phyloP scores from a whole-genome alignment of 139 green algal species.

The Desmodesmus armatus region DNA sequence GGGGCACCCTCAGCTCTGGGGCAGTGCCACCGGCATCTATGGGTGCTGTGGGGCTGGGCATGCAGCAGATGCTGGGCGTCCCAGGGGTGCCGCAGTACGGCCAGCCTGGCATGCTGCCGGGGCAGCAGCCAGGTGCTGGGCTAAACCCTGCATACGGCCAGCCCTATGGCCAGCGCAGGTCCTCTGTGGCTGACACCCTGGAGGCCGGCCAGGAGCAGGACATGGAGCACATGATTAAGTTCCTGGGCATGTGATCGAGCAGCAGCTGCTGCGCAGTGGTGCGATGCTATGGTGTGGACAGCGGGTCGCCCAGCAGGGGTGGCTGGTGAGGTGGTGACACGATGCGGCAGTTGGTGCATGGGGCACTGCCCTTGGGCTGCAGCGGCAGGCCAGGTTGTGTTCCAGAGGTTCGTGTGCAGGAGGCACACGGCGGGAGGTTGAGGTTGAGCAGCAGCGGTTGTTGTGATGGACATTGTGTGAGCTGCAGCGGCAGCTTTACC shows the following conservation, averaged over 20 bases:
- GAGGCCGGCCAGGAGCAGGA: constrained; percentile 31
- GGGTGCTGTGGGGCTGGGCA: background rate
- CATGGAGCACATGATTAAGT: constrained; percentile 23
- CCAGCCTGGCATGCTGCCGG: background rate
- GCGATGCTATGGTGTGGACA: background rate
- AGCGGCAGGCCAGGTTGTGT: background rate
- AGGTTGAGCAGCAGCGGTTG: too few species aligned
- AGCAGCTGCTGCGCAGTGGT: background rate
- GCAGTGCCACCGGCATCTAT: too few species aligned
- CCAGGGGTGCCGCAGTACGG: background rate
- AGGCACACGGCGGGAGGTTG: too few species aligned
- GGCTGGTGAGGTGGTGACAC: background rate
- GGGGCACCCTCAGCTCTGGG: background rate
- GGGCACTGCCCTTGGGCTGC: background rate
- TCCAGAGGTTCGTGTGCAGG: background rate
- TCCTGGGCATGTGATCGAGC: constrained; percentile 23
- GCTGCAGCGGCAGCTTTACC: too few species aligned
- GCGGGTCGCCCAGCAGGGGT: background rate
- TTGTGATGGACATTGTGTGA: too few species aligned
- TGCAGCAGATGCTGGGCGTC: background rate
- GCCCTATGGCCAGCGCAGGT: constrained; percentile 18
- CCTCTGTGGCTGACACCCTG: constrained; percentile 20
- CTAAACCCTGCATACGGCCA: background rate
- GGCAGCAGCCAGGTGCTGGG: background rate
- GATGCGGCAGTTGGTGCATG: background rate